Evolutionary conservation across 441 rosid species (phyloP).

Genomic region (Populus trichocarpa): DNA sequence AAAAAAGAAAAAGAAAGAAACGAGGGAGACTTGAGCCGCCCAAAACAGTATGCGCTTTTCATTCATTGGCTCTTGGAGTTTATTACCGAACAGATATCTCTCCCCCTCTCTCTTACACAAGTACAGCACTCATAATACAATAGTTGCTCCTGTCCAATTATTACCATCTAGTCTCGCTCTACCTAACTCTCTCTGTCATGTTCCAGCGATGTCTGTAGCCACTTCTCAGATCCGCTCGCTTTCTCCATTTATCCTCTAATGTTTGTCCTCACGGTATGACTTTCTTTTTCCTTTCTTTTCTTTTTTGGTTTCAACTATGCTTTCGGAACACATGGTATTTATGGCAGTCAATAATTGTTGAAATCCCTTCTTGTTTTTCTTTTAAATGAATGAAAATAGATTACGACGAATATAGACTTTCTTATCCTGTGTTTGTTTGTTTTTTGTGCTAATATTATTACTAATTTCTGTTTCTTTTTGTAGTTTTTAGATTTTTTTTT

Average conservation of each 20-base stretch:
- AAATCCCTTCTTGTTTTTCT: background rate
- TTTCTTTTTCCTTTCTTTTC: background rate
- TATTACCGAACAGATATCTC: background rate
- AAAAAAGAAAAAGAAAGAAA: background rate
- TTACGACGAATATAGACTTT: background rate
- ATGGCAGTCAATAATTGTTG: background rate
- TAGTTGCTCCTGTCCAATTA: background rate
- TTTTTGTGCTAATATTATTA: background rate
- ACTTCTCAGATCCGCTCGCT: conserved; percentile 31
- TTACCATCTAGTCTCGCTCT: background rate
- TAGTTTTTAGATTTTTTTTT: background rate
- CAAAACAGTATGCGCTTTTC: background rate
- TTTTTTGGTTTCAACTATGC: background rate
- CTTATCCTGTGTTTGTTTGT: background rate
- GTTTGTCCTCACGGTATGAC: conserved; percentile 18
- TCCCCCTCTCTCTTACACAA: background rate
- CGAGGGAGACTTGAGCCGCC: background rate
- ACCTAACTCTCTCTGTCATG: background rate
- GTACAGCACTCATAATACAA: background rate
- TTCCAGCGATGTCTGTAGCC: conserved; percentile 18
- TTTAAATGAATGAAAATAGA: background rate
- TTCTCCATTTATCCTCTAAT: conserved; percentile 5
- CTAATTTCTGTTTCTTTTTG: background rate
- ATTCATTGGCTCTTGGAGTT: background rate
- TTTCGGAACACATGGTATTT: no score